Base-by-base conservation (phyloP, 2,329 filamentous ascomycete species). In the Pestalotiopsis sp. region DNA sequence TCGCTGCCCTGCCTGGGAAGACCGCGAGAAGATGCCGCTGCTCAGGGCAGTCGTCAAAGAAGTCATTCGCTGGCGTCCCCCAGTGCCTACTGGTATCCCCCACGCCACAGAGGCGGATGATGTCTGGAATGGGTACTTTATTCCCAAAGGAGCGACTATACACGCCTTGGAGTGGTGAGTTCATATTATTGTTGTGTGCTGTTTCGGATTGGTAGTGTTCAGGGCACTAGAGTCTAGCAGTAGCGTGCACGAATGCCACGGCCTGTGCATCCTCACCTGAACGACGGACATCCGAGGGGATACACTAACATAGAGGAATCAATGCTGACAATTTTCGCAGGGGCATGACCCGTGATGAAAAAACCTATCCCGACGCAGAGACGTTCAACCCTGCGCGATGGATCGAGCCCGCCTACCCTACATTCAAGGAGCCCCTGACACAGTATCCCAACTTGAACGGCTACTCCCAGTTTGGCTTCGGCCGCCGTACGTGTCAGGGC, bases 51-150 rank as follows among this genome's bases (percentile, higher is more conserved):
- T 83, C 10, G 81, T 86, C 48, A 85, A 86, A 73, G 85, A 88
- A 74, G 79, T 81, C 0, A 78, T 87, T 22, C 80, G 86, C n/a
- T 88, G 84, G 84, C 78, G 85, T 64, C 84, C 84, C 35, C 83
- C 85, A 3, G 84, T 87, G 10, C 84, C 85, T 4, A 86, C 85
- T 40, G 82, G 81, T 3, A 85, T 88, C 5, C 84, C 85, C 0
- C 85, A 88, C 69, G 82, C 84, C 1, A 75, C 82, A 5, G 83
- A 84, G 65, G 78, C 82, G 65, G 85, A 86, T 65, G 84, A 87
- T 69, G 78, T 85, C 24, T 87, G 86, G 69, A 77, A 83, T 17
- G 68, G 68, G 2, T 86, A 83, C 71, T 82, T 84, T 73, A 85
- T 87, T 61, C 82, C 83, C 0, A 82, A 81, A 38, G 85, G 85